A percentile compares a stretch with the other conserved stretches of the same genome.
These are phyloP conservation scores for Aspergillus pseudoterreus DNA, from an alignment of 2,329 filamentous ascomycete species.

Conservation along the genomic window DNA sequence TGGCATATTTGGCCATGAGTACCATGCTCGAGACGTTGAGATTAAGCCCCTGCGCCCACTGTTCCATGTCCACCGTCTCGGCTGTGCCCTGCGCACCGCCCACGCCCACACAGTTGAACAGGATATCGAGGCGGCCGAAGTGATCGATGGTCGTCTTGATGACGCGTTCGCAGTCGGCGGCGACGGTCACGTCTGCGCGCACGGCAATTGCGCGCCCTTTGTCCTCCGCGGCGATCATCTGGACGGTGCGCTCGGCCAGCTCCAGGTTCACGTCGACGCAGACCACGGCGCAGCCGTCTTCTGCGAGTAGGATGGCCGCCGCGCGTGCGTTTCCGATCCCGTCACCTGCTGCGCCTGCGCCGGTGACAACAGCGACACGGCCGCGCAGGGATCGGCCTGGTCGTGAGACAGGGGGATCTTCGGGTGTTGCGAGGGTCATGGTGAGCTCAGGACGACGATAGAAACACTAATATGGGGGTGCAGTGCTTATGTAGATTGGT, in stretches of 20 bases:
- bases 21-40: constrained; percentile 66
- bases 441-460: neutral
- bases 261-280: constrained; percentile 53
- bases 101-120: constrained; percentile 64
- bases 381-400: constrained; percentile 13
- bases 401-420: neutral
- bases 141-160: constrained; percentile 33
- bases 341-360: constrained; percentile 54
- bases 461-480: too few species aligned
- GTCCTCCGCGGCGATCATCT: constrained; percentile 47
- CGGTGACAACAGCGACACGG: constrained; percentile 50
- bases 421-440: neutral
- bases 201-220: constrained; percentile 30
- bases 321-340: constrained; percentile 60
- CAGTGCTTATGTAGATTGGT: too few species aligned
- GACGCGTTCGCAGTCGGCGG: constrained; percentile 48
- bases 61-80: constrained; percentile 56
- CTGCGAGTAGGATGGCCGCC: constrained; percentile 56
- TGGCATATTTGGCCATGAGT: constrained; percentile 58
- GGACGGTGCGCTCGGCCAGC: constrained; percentile 52
- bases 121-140: constrained; percentile 59
- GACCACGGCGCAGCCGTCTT: constrained; percentile 57
- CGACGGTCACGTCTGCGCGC: constrained; percentile 53
- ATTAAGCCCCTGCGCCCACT: constrained; percentile 56
- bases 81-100: constrained; percentile 58